Evolutionary conservation across 2,329 filamentous ascomycete species (phyloP).

Genomic region (Mollisiaceae sp.): DNA sequence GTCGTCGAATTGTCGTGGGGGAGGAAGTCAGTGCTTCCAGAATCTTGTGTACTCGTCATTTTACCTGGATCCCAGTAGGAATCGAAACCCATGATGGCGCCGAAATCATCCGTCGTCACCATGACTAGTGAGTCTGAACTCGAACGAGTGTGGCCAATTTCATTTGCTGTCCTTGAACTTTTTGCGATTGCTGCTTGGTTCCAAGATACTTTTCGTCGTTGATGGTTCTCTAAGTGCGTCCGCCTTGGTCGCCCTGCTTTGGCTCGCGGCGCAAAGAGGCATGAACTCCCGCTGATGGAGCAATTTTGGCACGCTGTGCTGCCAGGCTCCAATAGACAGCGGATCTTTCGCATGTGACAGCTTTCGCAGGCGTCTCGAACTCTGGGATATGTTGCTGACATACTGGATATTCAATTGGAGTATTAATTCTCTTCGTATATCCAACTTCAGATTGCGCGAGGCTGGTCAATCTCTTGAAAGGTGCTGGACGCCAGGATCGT

Average conservation of each 20-base stretch:
- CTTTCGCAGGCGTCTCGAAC: conserved; percentile 21
- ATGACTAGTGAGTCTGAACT: conserved; percentile 1
- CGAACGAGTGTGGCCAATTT: background rate
- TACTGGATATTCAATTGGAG: background rate
- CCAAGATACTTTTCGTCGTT: conserved; percentile 9
- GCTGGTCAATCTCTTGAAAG: background rate
- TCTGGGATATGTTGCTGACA: conserved; percentile 10
- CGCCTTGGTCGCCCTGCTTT: conserved; percentile 18
- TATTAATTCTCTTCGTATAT: background rate
- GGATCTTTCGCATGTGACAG: conserved; percentile 19
- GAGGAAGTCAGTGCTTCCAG: conserved; percentile 4
- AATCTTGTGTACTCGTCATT: background rate
- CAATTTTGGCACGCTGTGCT: conserved; percentile 16
- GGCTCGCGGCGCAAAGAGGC: conserved; percentile 18
- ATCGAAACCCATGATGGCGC: conserved; percentile 1
- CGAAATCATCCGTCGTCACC: conserved; percentile 2
- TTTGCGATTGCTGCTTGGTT: conserved; percentile 4
- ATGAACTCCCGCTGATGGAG: conserved; percentile 13
- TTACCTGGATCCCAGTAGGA: conserved; percentile 8
- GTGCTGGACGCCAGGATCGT: background rate
- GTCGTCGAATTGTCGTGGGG: background rate
- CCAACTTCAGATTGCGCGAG: background rate
- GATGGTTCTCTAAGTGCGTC: conserved; percentile 13
- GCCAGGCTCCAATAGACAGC: conserved; percentile 12
- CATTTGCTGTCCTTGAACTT: background rate